Evolutionary conservation across 2,329 filamentous ascomycete genomes (phyloP), one percentile per base, ranked within the genome.

Genomic region (Cucurbitaria berberidis): DNA sequence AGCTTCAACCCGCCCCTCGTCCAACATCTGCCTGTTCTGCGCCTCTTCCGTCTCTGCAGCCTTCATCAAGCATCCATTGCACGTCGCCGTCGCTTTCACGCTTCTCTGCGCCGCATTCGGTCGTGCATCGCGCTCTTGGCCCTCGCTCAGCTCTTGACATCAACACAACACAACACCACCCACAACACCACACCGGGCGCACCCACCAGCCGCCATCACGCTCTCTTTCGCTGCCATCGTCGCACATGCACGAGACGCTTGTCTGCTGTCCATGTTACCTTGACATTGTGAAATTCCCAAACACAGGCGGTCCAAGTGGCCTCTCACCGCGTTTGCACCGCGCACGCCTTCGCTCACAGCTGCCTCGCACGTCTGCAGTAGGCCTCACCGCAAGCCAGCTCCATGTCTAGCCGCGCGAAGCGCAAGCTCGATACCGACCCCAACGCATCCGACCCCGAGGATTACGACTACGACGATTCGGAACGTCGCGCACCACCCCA

Each of bases 341-440:
- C 48, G 48, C 21, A 19, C 53, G 46, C 55, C 34, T 50, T 60
- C 52, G 56, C 67, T 64, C 43, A 66, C 66, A 40, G 47, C 49
- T 50, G 45, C 55, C 55, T 56, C 49, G 19, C 34, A 63, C 59
- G 57, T 55, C 54, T 51, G 55, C 59, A 59, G 44, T 49, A 59
- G 30, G 56, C 62, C 48, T 62, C 58, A 62, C 62, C 60, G 58
- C 63, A 51, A 55, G 57, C 40, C 60, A 49, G 36, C 60, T 57
- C 53, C 62, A 76, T 76, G 74, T 71, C 70, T 64, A 68, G 62
- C 60, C 70, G 71, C 54, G 63, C 62, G 38, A 78, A 79, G 67
- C 72, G 77, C 53, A 75, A 75, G 64, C 65, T 73, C 46, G 68
- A 73, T 49, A 67, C 75, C 60, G 73, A 76, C 53, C 72, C 73